phyloP scores from a whole-genome alignment of 306 rosid species.

The Ochetophila trinervis region DNA sequence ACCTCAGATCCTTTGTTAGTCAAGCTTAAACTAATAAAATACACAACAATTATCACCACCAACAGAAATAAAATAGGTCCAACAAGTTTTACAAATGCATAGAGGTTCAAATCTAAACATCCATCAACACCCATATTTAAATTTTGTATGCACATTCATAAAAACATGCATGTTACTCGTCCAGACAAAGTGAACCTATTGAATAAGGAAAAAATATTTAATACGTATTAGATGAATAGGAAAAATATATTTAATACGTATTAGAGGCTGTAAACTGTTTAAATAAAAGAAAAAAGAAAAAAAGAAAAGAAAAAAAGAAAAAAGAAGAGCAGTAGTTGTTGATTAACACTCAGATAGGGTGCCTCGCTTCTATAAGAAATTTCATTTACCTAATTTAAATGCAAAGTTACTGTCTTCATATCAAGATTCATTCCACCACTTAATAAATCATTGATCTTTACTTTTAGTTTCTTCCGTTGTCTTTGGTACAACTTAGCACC shows the following conservation, averaged over 20 bases:
- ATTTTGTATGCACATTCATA: not conserved
- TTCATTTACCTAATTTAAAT: too few species aligned
- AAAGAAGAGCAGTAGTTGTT: too few species aligned
- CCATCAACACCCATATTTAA: not conserved
- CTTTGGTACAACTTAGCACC: not conserved
- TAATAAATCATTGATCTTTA: not conserved
- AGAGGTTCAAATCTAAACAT: not conserved
- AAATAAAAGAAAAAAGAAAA: too few species aligned
- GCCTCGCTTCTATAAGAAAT: too few species aligned
- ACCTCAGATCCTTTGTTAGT: slow-evolving; percentile 18
- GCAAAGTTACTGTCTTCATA: not conserved
- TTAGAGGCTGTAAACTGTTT: too few species aligned
- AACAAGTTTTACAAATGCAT: not conserved
- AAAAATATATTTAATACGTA: too few species aligned
- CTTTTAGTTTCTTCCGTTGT: not conserved
- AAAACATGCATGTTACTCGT: not conserved
- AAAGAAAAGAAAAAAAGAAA: too few species aligned
- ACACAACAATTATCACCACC: not conserved
- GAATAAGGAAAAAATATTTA: too few species aligned
- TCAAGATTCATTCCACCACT: slow-evolving; percentile 21
- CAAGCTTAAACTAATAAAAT: slow-evolving; percentile 6
- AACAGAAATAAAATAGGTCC: slow-evolving; percentile 8
- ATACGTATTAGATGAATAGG: not conserved
- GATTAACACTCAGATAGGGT: too few species aligned
- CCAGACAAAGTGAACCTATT: not conserved